These are phyloP conservation scores for Albizia julibrissin DNA, from an alignment of 306 rosid species.

Conservation along the genomic window DNA sequence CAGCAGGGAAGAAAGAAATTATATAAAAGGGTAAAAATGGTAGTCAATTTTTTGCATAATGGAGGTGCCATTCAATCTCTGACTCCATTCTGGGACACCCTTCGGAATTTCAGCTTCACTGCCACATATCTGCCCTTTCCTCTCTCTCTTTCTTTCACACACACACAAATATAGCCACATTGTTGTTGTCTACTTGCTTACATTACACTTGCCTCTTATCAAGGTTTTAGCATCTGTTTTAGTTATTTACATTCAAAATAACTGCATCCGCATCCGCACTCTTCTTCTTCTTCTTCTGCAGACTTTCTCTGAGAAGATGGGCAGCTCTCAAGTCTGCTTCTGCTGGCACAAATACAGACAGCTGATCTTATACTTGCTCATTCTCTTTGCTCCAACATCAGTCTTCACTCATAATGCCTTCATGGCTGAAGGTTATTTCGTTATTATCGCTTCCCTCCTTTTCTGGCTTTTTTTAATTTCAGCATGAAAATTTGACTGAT, in stretches of 20 bases:
- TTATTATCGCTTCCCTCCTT: not conserved
- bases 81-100: conserved; percentile 41
- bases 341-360: conserved; percentile 54
- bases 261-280: conserved; percentile 28
- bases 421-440: conserved; percentile 62
- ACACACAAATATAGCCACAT: not conserved
- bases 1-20: conserved; percentile 11
- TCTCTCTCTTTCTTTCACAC: conserved; percentile 15
- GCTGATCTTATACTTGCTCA: conserved; percentile 33
- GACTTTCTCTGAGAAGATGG: conserved; percentile 48
- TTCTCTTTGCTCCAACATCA: conserved; percentile 54
- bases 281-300: conserved; percentile 27
- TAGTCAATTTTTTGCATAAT: conserved; percentile 39
- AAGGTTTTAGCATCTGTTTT: conserved; percentile 32
- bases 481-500: conserved; percentile 4
- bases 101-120: conserved; percentile 47
- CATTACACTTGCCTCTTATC: conserved; percentile 34
- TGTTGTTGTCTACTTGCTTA: conserved; percentile 36
- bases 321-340: conserved; percentile 46
- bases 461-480: not conserved
- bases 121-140: conserved; percentile 36
- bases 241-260: conserved; percentile 31
- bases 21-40: conserved; percentile 18
- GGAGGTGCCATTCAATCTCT: conserved; percentile 72
- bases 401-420: conserved; percentile 38